Base-by-base conservation (phyloP, 192 early-diverging fungal genomes). In the Coemansia sp. region DNA sequence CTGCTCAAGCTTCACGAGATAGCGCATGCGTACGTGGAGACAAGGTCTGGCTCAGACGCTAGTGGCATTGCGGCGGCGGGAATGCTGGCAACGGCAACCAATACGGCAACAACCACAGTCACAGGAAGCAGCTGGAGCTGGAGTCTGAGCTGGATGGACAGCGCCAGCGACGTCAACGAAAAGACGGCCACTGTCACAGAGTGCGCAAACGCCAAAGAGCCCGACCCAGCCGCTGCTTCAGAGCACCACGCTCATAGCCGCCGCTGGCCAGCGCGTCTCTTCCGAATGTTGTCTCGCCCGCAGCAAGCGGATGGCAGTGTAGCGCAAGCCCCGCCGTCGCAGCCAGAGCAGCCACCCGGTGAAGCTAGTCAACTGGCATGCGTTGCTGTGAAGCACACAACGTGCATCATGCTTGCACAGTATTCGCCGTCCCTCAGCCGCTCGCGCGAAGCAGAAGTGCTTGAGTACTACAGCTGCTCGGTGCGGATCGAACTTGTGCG, bases 401-500 rank as follows among this genome's bases (percentile, higher is more conserved):
- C 79, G 0, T 7, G 63, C 0, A 43, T 69, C 1, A 66, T 81
- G 3, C 41, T 81, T 1, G 79, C 79, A 0, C 79, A 81, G 61
- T 81, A 81, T 62, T 81, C 79, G 50, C 79, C 79, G 33, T 76
- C 73, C 23, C 67, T 81, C 19, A 75, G 69, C 62, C 23, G 74
- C 8, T 63, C 61, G 70, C 63, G 74, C 52, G 79, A 81, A 17
- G 72, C 74, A 4, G 79, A 81, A 38, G 70, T 81, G 0, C 61
- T 81, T 10, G 79, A 81, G 71, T 76, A 81, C 61, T 81, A 81
- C 49, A 73, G 70, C 58, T 81, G 79, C 59, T 67, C 79, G 0
- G 79, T 81, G 14, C 70, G 74, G 2, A 66, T 81, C 6, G 79
- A 81, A 34, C 64, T 81, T 2, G 79, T 81, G 2, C 59, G 74